These are phyloP conservation scores for Periconia sp. DNA, from an alignment of 2,329 filamentous ascomycete species.

Conservation along the genomic window DNA sequence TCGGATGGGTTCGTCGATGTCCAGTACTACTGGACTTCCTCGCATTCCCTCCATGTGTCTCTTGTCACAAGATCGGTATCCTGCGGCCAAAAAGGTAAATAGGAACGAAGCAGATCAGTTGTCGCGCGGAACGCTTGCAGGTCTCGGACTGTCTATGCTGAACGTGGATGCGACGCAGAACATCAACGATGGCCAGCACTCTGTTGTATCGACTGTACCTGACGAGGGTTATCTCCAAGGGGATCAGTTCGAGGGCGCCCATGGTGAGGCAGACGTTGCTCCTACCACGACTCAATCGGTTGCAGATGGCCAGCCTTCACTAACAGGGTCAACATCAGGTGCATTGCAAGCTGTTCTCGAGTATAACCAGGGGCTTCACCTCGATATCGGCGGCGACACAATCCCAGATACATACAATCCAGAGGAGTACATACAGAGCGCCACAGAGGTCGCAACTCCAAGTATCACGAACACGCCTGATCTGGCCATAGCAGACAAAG, in stretches of 20 bases:
- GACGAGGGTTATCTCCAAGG: conserved; percentile 21
- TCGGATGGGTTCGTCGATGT: conserved; percentile 29
- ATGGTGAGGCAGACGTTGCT: conserved; percentile 18
- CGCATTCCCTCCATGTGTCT: conserved; percentile 42
- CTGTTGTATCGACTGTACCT: conserved; percentile 32
- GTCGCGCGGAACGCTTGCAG: conserved; percentile 24
- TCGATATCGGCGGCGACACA: conserved; percentile 36
- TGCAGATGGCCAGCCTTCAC: conserved; percentile 14
- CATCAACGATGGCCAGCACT: conserved; percentile 28
- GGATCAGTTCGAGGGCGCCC: conserved; percentile 12
- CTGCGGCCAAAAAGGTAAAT: conserved; percentile 23
- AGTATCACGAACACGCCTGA: conserved; percentile 48
- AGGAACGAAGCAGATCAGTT: conserved; percentile 24
- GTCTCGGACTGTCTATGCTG: conserved; percentile 38
- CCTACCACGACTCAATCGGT: conserved; percentile 23
- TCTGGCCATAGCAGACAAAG: conserved; percentile 35
- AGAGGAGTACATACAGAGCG: conserved; percentile 47
- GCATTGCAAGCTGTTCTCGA: conserved; percentile 29
- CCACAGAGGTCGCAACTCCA: conserved; percentile 52
- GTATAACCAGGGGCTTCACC: conserved; percentile 35
- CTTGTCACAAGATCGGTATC: conserved; percentile 36
- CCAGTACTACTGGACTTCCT: conserved; percentile 37
- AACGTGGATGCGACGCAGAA: conserved; percentile 23
- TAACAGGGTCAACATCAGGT: conserved; percentile 18
- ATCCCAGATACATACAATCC: conserved; percentile 40